Evolutionary conservation across 2,329 filamentous ascomycete species (phyloP).

Genomic region (Phialophora macrospora): DNA sequence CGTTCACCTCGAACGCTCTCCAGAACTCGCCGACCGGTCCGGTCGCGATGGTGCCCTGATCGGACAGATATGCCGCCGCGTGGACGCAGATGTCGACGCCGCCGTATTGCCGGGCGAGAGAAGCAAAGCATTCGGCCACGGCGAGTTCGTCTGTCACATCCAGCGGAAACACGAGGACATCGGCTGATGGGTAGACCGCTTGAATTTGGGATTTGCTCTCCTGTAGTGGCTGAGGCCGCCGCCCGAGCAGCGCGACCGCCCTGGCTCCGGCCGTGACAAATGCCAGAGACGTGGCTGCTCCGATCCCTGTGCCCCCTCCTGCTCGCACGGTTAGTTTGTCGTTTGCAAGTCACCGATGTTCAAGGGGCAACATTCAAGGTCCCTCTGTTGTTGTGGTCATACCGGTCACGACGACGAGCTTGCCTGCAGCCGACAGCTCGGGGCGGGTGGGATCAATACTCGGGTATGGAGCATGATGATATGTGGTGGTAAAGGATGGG

Average conservation of each 20-base stretch:
- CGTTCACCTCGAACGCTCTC: conserved; percentile 13
- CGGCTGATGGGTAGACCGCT: neutral
- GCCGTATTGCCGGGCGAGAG: neutral
- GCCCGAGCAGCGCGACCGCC: conserved; percentile 12
- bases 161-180: neutral
- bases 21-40: conserved; percentile 9
- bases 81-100: conserved; percentile 14
- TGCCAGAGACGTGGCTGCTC: conserved; percentile 35
- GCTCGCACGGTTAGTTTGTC: conserved; percentile 4
- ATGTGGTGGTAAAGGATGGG: conserved; percentile 35
- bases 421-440: conserved; percentile 36
- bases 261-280: conserved; percentile 49
- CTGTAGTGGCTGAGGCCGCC: neutral
- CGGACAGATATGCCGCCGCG: conserved; percentile 20
- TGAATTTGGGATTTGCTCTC: neutral
- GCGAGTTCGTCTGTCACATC: conserved; percentile 5
- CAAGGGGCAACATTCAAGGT: too few relatives aligned
- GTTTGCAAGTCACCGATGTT: too few relatives aligned
- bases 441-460: conserved; percentile 42
- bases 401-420: conserved; percentile 37
- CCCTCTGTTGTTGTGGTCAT: too few relatives aligned
- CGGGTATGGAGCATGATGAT: conserved; percentile 42
- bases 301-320: conserved; percentile 40
- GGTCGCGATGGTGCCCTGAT: neutral
- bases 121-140: neutral